Evolutionary conservation across 1,284 basidiomycete genomes (phyloP), one percentile per base, ranked within the genome.

Genomic region (Leccinum griseonigrum): DNA sequence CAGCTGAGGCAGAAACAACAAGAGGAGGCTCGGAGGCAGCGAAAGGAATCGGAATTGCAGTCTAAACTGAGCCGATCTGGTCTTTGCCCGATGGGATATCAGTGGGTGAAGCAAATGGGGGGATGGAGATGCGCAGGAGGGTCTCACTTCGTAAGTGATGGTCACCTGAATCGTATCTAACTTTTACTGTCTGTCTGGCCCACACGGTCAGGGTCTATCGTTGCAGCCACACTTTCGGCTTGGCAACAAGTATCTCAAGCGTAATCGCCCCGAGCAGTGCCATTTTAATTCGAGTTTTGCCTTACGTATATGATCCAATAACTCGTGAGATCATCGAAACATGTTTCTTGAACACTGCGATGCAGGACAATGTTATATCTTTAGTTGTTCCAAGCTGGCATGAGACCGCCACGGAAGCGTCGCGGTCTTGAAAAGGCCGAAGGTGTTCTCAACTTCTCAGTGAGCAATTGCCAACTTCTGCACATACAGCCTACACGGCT

Each of bases 91-190:
- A 76, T 67, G 28, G 85, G 86, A 2, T 88, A 63, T 67, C 70
- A 62, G 14, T 88, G 87, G 86, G 80, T 83, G 54, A 77, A 75
- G 58, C 72, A 78, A 56, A 48, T 53, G 1, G 64, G 63, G 11
- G 82, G 84, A 2, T 88, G 85, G 75, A 74, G 80, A 3, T 88
- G 86, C 67, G 75, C 77, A 2, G 86, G 82, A 11, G 87, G 86
- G 1, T 9, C 60, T 2, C 85, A 87, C 71, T 82, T 75, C 54
- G 72, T 87, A 9, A 58, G 59, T 7, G 43, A 67, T 11, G 1
- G 16, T 13, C 59, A 58, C 53, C 53, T 69, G 14, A 1, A 13
- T 1, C 34, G 10, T n/a, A 46, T 69, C 18, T 66, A 16, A 64
- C 31, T 9, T 11, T 53, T 28, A n/a, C 26, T 26, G 14, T 51